Evolutionary conservation across 2,329 filamentous ascomycete species (phyloP).

Genomic region (Penicillium nordicum): DNA sequence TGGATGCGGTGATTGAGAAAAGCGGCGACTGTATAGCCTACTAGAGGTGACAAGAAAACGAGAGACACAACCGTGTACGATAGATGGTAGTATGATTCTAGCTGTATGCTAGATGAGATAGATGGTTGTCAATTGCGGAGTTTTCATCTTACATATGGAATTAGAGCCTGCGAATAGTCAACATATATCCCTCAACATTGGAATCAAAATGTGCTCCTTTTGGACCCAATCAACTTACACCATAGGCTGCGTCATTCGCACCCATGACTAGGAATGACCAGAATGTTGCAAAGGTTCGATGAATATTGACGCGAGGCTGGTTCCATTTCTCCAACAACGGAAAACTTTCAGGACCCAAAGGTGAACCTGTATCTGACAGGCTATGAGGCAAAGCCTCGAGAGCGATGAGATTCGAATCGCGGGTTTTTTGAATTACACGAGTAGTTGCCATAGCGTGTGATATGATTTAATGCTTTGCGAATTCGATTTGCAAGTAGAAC

Average conservation of each 20-base stretch:
- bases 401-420: slow-evolving; percentile 10
- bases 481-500: not conserved
- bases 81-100: slow-evolving; percentile 47
- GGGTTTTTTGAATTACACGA: slow-evolving; percentile 7
- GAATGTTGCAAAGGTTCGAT: slow-evolving; percentile 53
- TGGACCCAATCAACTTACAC: slow-evolving; percentile 41
- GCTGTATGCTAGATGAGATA: slow-evolving; percentile 25
- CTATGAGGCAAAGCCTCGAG: slow-evolving; percentile 14
- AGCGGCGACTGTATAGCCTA: slow-evolving; percentile 47
- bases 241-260: slow-evolving; percentile 58
- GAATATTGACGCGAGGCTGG: slow-evolving; percentile 48
- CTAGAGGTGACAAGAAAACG: slow-evolving; percentile 48
- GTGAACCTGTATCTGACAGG: not conserved
- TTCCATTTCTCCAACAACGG: slow-evolving; percentile 46
- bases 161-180: slow-evolving; percentile 40
- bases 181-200: not conserved
- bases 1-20: slow-evolving; percentile 47
- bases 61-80: slow-evolving; percentile 50
- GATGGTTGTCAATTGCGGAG: not conserved
- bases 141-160: slow-evolving; percentile 49
- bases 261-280: slow-evolving; percentile 59
- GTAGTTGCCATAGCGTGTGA: slow-evolving; percentile 13
- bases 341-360: slow-evolving; percentile 2
- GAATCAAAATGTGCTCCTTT: not conserved
- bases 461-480: not conserved